Evolutionary conservation across 2,329 filamentous ascomycete species (phyloP).

Genomic region (Phialemonium atrogriseum): DNA sequence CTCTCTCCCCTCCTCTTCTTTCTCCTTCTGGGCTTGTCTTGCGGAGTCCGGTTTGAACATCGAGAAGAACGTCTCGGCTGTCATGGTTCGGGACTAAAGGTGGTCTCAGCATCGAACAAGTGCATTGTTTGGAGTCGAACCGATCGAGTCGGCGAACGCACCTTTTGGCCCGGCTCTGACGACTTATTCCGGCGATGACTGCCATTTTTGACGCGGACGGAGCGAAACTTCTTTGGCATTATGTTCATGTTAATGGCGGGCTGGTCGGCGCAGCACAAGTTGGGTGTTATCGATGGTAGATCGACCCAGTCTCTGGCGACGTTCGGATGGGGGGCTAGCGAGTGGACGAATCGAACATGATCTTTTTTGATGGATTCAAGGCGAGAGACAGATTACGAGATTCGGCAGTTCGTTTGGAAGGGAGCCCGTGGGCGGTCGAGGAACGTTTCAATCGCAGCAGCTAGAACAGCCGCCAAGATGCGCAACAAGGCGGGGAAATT

Average conservation of each 20-base stretch:
- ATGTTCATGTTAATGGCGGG: conserved; percentile 14
- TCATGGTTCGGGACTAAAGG: conserved; percentile 40
- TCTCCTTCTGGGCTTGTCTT: conserved; percentile 33
- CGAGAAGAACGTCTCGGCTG: conserved; percentile 50
- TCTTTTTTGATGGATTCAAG: too few species aligned
- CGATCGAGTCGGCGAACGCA: conserved; percentile 18
- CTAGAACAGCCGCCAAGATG: too few species aligned
- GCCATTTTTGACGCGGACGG: conserved; percentile 57
- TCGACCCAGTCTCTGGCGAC: too few species aligned
- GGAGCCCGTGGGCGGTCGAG: too few species aligned
- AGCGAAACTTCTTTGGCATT: conserved; percentile 61
- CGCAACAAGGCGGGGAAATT: too few species aligned
- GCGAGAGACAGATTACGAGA: too few species aligned
- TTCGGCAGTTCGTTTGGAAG: too few species aligned
- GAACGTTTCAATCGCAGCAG: too few species aligned
- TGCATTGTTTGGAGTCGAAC: background rate
- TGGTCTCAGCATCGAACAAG: conserved; percentile 9
- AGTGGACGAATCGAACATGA: too few species aligned
- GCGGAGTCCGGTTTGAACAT: conserved; percentile 56
- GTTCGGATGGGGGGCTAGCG: too few species aligned
- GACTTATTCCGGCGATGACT: conserved; percentile 46
- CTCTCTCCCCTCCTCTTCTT: conserved; percentile 18
- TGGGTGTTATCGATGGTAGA: too few species aligned
- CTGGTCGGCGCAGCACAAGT: too few species aligned
- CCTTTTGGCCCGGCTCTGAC: conserved; percentile 45